Conservation (phyloP, 2,329 filamentous ascomycete genomes). For the Aspergillus jensenii region DNA sequence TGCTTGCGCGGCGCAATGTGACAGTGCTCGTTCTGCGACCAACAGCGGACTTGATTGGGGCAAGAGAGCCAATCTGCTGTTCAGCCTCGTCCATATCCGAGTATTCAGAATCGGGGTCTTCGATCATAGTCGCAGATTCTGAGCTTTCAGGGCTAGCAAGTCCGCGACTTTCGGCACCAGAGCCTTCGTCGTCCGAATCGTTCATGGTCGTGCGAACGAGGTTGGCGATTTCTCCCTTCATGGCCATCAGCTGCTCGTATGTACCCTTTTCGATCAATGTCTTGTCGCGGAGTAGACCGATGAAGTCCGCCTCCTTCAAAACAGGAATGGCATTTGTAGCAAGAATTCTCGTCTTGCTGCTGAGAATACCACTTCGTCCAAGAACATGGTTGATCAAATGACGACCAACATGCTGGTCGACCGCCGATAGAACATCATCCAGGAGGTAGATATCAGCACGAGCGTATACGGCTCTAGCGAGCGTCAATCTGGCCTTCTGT, state of each 20-base stretch:
- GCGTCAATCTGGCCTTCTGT: constrained; percentile 88
- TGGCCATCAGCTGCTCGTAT: constrained; percentile 85
- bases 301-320: constrained; percentile 83
- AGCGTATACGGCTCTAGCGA: constrained; percentile 93
- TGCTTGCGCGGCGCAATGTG: constrained; percentile 85
- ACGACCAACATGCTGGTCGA: constrained; percentile 95
- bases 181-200: constrained; percentile 43
- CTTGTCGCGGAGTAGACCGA: constrained; percentile 79
- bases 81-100: constrained; percentile 62
- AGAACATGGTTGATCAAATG: constrained; percentile 95
- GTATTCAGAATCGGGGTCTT: constrained; percentile 49
- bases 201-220: constrained; percentile 73
- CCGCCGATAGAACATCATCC: constrained; percentile 91
- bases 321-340: constrained; percentile 96
- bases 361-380: constrained; percentile 77
- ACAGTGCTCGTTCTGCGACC: constrained; percentile 67
- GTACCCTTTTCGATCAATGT: constrained; percentile 84
- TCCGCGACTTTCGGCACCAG: constrained; percentile 54
- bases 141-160: constrained; percentile 70
- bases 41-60: constrained; percentile 69
- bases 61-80: constrained; percentile 72
- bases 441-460: constrained; percentile 94
- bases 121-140: constrained; percentile 54
- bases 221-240: constrained; percentile 86
- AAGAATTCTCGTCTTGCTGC: constrained; percentile 83